Base-by-base conservation (phyloP, 2,329 filamentous ascomycete genomes). In the Fusarium agapanthi region DNA sequence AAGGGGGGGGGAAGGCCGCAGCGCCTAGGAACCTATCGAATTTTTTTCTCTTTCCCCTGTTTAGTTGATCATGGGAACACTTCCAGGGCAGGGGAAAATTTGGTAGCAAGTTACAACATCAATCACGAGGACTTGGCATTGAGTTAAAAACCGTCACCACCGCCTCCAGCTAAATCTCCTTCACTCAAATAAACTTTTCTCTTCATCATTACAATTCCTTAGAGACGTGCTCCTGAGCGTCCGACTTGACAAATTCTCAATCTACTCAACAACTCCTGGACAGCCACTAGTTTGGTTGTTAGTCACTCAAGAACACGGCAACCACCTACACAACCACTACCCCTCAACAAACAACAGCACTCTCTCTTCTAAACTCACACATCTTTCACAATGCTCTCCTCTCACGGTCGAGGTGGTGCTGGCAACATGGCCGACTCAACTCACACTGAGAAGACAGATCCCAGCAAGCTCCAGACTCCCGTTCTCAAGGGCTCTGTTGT, bases 401-500 rank as follows among this genome's bases (percentile, higher is more conserved):
- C 92, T 44, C 90, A 93, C 78, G 93, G 93, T 76, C 92, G 93
- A 71, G 93, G 93, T 78, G 93, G 93, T 79, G 93, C 93, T 71
- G 92, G 92, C 79, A 94, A 94, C 84, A 92, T 93, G 79, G 86
- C 87, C 79, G 86, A 88, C 73, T 81, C 84, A 65, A 80, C 84
- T 71, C 82, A 86, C 70, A 85, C 85, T 20, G 84, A 89, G 56
- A 84, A 88, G 72, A 75, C 90, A 48, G 82, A 85, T 35, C 83
- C 89, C 48, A 83, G 88, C 65, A 93, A 95, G 78, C 89, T 97
- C 71, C 85, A 91, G 77, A 97, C 95, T 3, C 95, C 95, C 2
- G 92, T 90, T 18, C 89, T 98, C 79, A 97, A 97, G 84, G 89
- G 89, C 51, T 84, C 92, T n/a, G 86, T 93, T 73, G 95, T 95